Percentiles rank a stretch among this genome's conserved stretches.
These are phyloP conservation scores for Mortierella sp. DNA, from an alignment of 371 early-diverging fungal genomes.

Conservation along the genomic window DNA sequence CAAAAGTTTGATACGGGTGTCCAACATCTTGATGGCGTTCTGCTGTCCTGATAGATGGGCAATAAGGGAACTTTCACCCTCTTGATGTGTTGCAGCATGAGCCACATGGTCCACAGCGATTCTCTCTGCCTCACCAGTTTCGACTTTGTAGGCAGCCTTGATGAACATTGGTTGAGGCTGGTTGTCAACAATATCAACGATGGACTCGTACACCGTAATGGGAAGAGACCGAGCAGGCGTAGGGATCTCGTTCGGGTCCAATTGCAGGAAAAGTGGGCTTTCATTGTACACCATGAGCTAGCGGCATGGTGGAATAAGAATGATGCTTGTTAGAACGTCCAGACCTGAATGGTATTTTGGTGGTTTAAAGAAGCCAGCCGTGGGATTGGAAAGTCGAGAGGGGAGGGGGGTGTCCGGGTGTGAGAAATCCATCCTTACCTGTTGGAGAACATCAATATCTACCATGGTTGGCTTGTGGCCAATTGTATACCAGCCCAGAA, in stretches of 20 bases:
- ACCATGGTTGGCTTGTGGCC: constrained; percentile 68
- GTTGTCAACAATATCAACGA: constrained; percentile 74
- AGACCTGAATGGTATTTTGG: not conserved
- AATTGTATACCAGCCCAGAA: constrained; percentile 88
- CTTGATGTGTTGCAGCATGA: constrained; percentile 69
- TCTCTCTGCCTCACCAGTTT: constrained; percentile 86
- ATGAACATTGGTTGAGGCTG: constrained; percentile 73
- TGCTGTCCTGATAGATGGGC: constrained; percentile 79
- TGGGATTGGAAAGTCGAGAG: not conserved
- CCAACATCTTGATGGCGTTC: constrained; percentile 88
- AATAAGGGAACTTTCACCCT: constrained; percentile 65
- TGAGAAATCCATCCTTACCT: too few relatives aligned
- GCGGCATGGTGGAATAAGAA: too few relatives aligned
- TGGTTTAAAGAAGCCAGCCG: not conserved
- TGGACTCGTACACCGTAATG: constrained; percentile 82
- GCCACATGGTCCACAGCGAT: constrained; percentile 90
- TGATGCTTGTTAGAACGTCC: too few relatives aligned
- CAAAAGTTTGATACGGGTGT: constrained; percentile 74
- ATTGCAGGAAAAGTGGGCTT: constrained; percentile 78
- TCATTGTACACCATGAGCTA: constrained; percentile 81
- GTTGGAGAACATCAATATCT: constrained; percentile 79
- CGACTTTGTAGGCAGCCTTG: constrained; percentile 76
- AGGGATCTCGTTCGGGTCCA: constrained; percentile 70
- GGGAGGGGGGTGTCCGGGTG: too few relatives aligned
- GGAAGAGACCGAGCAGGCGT: constrained; percentile 72